phyloP scores from a whole-genome alignment of 2,329 filamentous ascomycete species.

The Pseudogymnoascus sp. region DNA sequence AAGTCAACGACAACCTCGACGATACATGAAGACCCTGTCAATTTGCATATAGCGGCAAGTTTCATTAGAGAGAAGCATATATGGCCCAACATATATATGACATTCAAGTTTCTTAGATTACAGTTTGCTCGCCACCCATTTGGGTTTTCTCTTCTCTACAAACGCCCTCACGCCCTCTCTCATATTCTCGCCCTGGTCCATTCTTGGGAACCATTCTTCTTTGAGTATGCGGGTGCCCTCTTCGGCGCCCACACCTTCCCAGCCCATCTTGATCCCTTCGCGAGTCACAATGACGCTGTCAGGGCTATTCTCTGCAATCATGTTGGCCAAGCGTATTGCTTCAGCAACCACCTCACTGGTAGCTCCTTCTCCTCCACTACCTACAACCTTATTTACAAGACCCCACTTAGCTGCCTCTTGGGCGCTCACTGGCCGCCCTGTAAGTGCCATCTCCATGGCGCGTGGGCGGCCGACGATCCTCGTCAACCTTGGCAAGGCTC shows the following conservation, averaged over 20 bases:
- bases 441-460: conserved; percentile 63
- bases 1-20: no score
- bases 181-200: conserved; percentile 64
- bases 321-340: conserved; percentile 52
- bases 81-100: neutral
- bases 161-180: conserved; percentile 67
- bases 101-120: conserved; percentile 25
- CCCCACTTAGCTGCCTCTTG: conserved; percentile 57
- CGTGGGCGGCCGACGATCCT: conserved; percentile 59
- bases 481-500: conserved; percentile 59
- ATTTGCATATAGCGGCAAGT: neutral
- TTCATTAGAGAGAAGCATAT: neutral
- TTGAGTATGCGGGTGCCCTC: conserved; percentile 47
- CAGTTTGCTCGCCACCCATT: conserved; percentile 58
- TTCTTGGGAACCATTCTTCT: conserved; percentile 48
- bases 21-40: neutral
- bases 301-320: conserved; percentile 60
- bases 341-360: conserved; percentile 42
- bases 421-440: conserved; percentile 52
- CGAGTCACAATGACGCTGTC: conserved; percentile 69
- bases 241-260: conserved; percentile 60
- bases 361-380: conserved; percentile 26
- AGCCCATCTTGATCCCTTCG: conserved; percentile 63
- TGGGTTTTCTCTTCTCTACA: conserved; percentile 64
- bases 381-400: conserved; percentile 59